These are phyloP conservation scores for Crithidia acanthocephali DNA, from an alignment of 208 protist genomes.

Conservation along the genomic window DNA sequence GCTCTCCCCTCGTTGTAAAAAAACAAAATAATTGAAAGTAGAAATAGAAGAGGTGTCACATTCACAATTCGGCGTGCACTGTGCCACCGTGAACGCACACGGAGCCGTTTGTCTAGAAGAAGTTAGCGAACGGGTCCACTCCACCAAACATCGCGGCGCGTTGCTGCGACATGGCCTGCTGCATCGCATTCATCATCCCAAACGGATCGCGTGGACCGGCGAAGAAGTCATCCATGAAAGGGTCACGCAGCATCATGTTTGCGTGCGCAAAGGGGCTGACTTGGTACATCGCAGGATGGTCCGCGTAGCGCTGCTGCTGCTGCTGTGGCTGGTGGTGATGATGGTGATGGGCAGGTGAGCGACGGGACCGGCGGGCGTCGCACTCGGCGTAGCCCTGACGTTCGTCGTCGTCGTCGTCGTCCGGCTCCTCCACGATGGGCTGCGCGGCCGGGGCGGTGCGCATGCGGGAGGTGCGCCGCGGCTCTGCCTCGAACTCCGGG, in stretches of 20 bases:
- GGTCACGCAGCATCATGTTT: slow-evolving; percentile 8
- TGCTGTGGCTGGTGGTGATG: background rate
- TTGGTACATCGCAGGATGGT: background rate
- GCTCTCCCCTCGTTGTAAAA: too few relatives aligned
- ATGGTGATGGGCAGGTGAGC: background rate
- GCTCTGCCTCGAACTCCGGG: background rate
- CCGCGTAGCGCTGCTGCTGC: background rate
- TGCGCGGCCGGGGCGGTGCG: slow-evolving; percentile 6
- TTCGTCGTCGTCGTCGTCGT: slow-evolving; percentile 30
- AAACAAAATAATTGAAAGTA: too few relatives aligned
- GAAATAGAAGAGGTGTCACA: too few relatives aligned
- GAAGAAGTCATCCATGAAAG: slow-evolving; percentile 31
- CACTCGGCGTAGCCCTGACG: background rate
- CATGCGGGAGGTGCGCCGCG: background rate
- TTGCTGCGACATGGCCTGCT: slow-evolving; percentile 24
- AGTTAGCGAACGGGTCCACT: slow-evolving; percentile 26
- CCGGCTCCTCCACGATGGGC: slow-evolving; percentile 54
- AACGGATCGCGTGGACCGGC: slow-evolving; percentile 22
- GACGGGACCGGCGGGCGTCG: background rate
- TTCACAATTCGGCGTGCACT: too few relatives aligned
- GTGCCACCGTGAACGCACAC: too few relatives aligned
- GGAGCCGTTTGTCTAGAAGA: slow-evolving; percentile 14
- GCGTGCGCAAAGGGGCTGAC: slow-evolving; percentile 6
- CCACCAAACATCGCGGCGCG: slow-evolving; percentile 37
- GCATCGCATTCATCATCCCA: slow-evolving; percentile 38